Evolutionary conservation across 2,329 filamentous ascomycete species (phyloP), one percentile per base, ranked within the genome.

Genomic region (Pseudogymnoascus sp.): DNA sequence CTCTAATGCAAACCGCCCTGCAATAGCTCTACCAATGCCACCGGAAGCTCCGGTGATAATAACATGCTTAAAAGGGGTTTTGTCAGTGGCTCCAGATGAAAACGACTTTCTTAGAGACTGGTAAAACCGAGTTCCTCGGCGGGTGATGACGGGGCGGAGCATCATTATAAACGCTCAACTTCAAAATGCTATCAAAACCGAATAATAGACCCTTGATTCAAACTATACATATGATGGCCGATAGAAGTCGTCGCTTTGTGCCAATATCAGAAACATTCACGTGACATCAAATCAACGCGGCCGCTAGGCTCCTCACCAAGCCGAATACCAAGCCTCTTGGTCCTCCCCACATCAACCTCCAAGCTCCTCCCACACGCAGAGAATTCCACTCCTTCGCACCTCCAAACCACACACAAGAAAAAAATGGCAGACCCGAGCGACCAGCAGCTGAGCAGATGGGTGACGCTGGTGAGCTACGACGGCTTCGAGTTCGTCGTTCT

Each of bases 401-500:
- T 36, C 29, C 29, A 7, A 29, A 14, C 42, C 51, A 34, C 26
- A 34, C 8, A 2, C 51, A n/a, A n/a, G n/a, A 31, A 8, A 36
- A 34, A 45, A 18, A 57, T 57, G 51, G 51, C 51, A 34, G 51
- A 57, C 29, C 18, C 63, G 12, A 57, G 36, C 34, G 37, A 34
- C 26, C 14, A 63, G 26, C 40, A 63, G 36, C 39, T 66, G 45
- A 84, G 82, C 75, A 86, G 90, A 71, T 93, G 91, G 75, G 83
- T 93, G 68, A 93, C 90, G 4, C 83, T 93, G 62, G 81, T 92
- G 45, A 91, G 89, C 0, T 82, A 80, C 68, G 90, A 93, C 75
- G 88, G 84, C 69, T 91, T 86, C 73, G 88, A 91, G 77, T 93
- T 90, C 73, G 84, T 90, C 67, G 81, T 93, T 61, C 79, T 89